Base-by-base conservation (phyloP, 75 land plant genomes). In the Selaginella moellendorffii region DNA sequence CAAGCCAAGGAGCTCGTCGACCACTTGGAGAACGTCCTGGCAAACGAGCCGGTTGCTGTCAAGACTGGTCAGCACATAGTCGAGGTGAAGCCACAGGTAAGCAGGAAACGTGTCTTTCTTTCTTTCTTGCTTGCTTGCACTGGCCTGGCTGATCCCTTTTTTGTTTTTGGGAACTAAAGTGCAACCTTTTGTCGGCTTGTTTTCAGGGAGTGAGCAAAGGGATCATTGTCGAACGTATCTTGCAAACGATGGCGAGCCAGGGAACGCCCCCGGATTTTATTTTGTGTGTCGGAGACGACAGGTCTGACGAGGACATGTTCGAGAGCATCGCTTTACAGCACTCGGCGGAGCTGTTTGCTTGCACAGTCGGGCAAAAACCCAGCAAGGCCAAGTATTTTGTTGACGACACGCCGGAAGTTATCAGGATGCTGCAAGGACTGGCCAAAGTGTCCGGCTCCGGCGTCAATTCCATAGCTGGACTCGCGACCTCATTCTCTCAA, bases 41-140 rank as follows among this genome's bases (percentile, higher is more conserved):
- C 86, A n/a, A 83, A 80, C 67, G 83, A 83, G 61, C 86, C 82
- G 26, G 82, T 80, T 53, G 64, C 74, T 14, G 82, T 83, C 12
- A 83, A 80, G 63, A 80, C 77, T 54, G 86, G 80, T 10, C 78
- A 72, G 63, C 61, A 70, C 52, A 31, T 70, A 17, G 78, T 83
- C 31, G 85, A 80, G 65, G 76, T 83, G 31, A 83, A 83, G 71
- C 82, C 82, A 24, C 83, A 80, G 85, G 85, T 81, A 53, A 26
- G 27, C 24, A 24, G 30, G 51, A 18, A 46, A 46, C 14, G 14
- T 46, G 51, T 10, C 18, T 10, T 10, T 46, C 14, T 46, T 46
- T 46, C 18, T 10, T 10, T 46, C 10, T 10, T 46, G 18, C 14
- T 46, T 18, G 18, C 18, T 10, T 10, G 10, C 51, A 46, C 51